phyloP scores from a whole-genome alignment of 805 yeast genomes.

The Zygotorulaspora chibaensis region DNA sequence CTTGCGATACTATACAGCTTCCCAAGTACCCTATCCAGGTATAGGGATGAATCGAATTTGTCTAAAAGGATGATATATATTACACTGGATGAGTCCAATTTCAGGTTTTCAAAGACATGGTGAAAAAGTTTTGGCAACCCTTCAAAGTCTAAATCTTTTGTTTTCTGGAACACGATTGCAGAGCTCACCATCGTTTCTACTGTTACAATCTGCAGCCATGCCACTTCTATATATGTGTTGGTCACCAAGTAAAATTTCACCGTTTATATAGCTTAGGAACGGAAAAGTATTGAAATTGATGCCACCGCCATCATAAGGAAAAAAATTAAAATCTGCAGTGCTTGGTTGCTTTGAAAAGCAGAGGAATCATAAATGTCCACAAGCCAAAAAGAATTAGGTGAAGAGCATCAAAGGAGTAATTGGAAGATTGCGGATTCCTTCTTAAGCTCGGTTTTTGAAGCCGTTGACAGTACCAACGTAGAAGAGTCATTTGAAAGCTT shows the following conservation, averaged over 20 bases:
- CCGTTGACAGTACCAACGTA: slow-evolving; percentile 38
- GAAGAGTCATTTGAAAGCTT: slow-evolving; percentile 45
- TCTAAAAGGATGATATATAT: slow-evolving; percentile 23
- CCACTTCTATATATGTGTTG: no score
- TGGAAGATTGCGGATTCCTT: slow-evolving; percentile 53
- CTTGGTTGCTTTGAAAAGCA: background rate
- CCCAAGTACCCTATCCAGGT: slow-evolving; percentile 29
- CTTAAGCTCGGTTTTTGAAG: slow-evolving; percentile 35
- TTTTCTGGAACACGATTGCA: slow-evolving; percentile 18
- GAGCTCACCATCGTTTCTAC: slow-evolving; percentile 10
- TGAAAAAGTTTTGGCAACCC: slow-evolving; percentile 5
- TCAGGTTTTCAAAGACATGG: slow-evolving; percentile 7
- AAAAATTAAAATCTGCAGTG: background rate
- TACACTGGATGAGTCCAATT: slow-evolving; percentile 11
- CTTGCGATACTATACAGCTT: slow-evolving; percentile 27
- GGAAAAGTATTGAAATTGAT: no score
- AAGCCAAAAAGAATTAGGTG: slow-evolving; percentile 4
- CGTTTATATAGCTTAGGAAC: no score
- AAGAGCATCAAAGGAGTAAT: slow-evolving; percentile 46
- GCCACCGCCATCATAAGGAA: no score
- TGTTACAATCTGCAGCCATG: background rate
- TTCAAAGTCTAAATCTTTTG: slow-evolving; percentile 9
- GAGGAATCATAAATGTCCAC: background rate
- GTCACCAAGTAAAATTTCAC: no score
- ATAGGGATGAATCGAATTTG: slow-evolving; percentile 16